Evolutionary conservation across 495 filamentous ascomycete species (phyloP), one percentile per base, ranked within the genome.

Genomic region (Aspergillus incahuasiensis): DNA sequence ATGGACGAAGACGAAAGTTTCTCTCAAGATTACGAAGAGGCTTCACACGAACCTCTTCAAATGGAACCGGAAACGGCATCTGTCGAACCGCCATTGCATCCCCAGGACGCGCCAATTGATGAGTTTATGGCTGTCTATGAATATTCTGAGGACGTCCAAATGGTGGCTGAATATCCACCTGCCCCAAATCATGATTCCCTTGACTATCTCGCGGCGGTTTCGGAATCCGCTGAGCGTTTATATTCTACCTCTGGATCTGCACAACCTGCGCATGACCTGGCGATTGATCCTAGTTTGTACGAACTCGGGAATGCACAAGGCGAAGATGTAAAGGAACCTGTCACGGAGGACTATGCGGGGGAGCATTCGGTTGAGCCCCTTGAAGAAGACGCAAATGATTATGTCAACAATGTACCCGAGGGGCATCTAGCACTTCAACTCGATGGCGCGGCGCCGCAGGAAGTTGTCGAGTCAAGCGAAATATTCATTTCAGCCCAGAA

Each of bases 1-100:
- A 52, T 66, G 13, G 56, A 57, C 12, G 63, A 66, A 30, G 59
- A 54, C 55, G 12, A 56, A 62, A 5, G 61, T 65, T 35, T 49
- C 34, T 8, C 8, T 41, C 28, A 32, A 39, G 35, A 52, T 48
- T 42, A 25, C 19, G 13, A 22, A 34, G 54, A 59, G 7, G 35
- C 32, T 21, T 28, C 16, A 20, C 24, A 51, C n/a, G 30, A 50
- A 19, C 44, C 18, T 18, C 22, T 38, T 18, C 12, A 50, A 0
- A 15, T 45, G 19, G 20, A 54, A 50, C 18, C 1, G 21, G 38
- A 50, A 21, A 19, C 18, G 11, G 19, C 24, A 18, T 2, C 4
- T 13, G 22, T 24, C 1, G 44, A 30, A 15, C 19, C 34, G 3
- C 24, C 46, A 13, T 13, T 3, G 16, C n/a, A 24, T 7, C 21